These are phyloP conservation scores for Lachnellula cervina DNA, from an alignment of 2,329 filamentous ascomycete genomes.

Conservation along the genomic window DNA sequence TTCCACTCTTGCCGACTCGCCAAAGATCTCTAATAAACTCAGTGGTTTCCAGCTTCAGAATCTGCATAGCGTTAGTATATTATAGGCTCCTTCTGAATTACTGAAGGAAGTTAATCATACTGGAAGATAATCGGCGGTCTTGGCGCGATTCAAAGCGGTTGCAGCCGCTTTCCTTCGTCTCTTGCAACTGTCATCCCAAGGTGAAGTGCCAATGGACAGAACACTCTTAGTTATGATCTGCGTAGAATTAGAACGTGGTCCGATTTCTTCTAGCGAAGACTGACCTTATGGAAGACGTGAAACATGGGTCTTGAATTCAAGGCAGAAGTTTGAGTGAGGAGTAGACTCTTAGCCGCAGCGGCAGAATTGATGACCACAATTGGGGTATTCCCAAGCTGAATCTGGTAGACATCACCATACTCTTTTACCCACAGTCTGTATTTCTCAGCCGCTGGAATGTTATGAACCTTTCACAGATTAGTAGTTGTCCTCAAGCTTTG, in stretches of 20 bases:
- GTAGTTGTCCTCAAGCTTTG: neutral
- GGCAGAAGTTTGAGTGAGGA: constrained; percentile 45
- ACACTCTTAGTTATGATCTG: neutral
- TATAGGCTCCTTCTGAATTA: too few species aligned
- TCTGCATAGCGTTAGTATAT: too few species aligned
- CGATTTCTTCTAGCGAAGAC: neutral
- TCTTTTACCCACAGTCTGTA: constrained; percentile 49
- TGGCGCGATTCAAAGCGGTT: constrained; percentile 54
- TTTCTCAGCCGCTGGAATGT: constrained; percentile 42
- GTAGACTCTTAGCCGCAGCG: constrained; percentile 45
- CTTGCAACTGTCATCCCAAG: constrained; percentile 63
- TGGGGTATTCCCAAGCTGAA: constrained; percentile 51
- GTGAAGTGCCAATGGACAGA: constrained; percentile 49
- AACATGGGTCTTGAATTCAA: constrained; percentile 52
- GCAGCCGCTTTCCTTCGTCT: constrained; percentile 60
- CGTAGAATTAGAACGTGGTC: constrained; percentile 37
- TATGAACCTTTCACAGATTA: neutral
- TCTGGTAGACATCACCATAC: constrained; percentile 48
- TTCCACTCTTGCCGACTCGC: constrained; percentile 24
- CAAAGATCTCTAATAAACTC: constrained; percentile 62
- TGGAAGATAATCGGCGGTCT: too few species aligned
- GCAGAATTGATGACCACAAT: constrained; percentile 53
- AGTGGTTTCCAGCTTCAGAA: constrained; percentile 33
- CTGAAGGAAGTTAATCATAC: too few species aligned
- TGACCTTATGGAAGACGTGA: constrained; percentile 55